phyloP scores from a whole-genome alignment of 495 filamentous ascomycete genomes.

The Penicillium lagena region DNA sequence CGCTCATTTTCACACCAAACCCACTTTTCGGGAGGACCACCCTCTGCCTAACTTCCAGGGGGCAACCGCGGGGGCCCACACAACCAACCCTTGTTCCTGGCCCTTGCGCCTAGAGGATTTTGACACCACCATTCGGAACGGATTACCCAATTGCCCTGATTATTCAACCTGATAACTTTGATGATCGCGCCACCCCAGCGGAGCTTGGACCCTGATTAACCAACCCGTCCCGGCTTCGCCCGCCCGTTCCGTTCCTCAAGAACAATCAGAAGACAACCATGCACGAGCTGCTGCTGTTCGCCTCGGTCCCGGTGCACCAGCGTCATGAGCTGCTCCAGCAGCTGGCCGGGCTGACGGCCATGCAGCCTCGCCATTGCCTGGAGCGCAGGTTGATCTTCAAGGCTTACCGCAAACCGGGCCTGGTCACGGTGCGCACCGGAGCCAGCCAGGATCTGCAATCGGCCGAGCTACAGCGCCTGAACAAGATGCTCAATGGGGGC shows the following conservation, averaged over 20 bases:
- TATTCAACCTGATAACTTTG: slow-evolving; percentile 1
- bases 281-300: slow-evolving; percentile 43
- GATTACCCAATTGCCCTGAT: slow-evolving; percentile 8
- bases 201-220: slow-evolving; percentile 22
- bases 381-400: slow-evolving; percentile 63
- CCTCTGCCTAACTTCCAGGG: not conserved
- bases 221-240: slow-evolving; percentile 22
- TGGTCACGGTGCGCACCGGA: slow-evolving; percentile 30
- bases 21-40: not conserved
- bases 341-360: slow-evolving; percentile 59
- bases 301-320: slow-evolving; percentile 40
- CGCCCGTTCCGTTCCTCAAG: slow-evolving; percentile 6
- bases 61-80: not conserved
- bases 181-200: slow-evolving; percentile 7
- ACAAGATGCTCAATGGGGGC: slow-evolving; percentile 43
- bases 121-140: not conserved
- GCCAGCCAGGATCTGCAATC: slow-evolving; percentile 39
- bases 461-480: slow-evolving; percentile 35
- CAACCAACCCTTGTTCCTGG: slow-evolving; percentile 3
- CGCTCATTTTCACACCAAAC: too few relatives aligned
- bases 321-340: slow-evolving; percentile 59
- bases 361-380: slow-evolving; percentile 53
- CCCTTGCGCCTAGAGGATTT: not conserved
- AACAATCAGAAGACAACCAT: slow-evolving; percentile 13
- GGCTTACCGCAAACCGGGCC: slow-evolving; percentile 44